Base-by-base conservation (phyloP, 2,329 filamentous ascomycete genomes). In the Claviceps purpurea region DNA sequence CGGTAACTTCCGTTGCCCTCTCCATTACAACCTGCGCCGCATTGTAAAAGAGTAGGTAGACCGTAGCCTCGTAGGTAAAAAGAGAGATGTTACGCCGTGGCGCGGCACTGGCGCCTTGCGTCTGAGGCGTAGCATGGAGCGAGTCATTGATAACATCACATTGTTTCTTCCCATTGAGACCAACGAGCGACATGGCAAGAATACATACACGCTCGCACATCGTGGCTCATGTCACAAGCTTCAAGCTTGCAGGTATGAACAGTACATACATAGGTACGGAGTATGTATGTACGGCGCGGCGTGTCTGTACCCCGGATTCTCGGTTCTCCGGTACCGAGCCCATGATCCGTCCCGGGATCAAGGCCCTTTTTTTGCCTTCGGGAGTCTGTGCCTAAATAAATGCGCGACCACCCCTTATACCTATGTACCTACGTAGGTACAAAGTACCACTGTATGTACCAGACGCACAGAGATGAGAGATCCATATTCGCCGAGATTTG, bases 271-370 rank as follows among this genome's bases (percentile, higher is more conserved):
- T 18, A 18, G 18, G 18, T 34, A 34, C 10, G 10, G 30, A 34
- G 30, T 30, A 30, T 2, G 24, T 30, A 30, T 11, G 30, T 34
- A 11, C 10, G 10, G 30, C 30, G 30, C 42, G 46, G 40, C 44
- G 46, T 26, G 38, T n/a, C n/a, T 43, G 41, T n/a, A 49, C 46
- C 50, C 50, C 50, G 50, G 50, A 49, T 47, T 49, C 42, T 52
- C 40, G 50, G 50, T 38, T 20, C 34, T 51, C 42, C 50, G 13
- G 18, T 42, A 20, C 14, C 4, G n/a, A 42, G 41, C 20, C 18
- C 41, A 39, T 38, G 18, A 40, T 41, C 50, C 45, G 47, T 46
- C 38, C 24, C 37, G 38, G 30, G 34, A 44, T 46, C 13, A 34
- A 16, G 43, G 26, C 40, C 16, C 18, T 26, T 24, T 50, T 34